Percentiles rank a stretch among this genome's conserved stretches.
These are phyloP conservation scores for Geopyxis carbonaria DNA, from an alignment of 495 filamentous ascomycete species.

Conservation along the genomic window DNA sequence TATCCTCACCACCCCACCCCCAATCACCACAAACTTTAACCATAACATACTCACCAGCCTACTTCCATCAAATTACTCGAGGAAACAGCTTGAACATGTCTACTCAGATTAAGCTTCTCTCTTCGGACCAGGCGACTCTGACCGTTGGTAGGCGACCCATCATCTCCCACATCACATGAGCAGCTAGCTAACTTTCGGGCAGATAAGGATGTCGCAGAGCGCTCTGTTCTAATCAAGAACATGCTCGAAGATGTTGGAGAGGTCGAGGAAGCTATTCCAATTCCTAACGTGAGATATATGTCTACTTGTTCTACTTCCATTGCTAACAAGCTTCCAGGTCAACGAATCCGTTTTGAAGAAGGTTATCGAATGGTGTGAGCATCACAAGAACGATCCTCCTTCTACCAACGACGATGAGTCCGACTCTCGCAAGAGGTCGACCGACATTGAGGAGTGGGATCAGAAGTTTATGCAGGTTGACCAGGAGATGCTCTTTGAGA, in stretches of 20 bases:
- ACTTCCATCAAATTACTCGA: background rate
- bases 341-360: constrained; percentile 87
- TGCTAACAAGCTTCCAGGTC: constrained; percentile 37
- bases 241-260: constrained; percentile 85
- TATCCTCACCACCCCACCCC: background rate
- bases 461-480: constrained; percentile 99
- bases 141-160: constrained; percentile 19
- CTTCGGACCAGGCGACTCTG: constrained; percentile 21
- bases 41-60: background rate
- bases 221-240: constrained; percentile 91
- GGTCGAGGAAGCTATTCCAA: constrained; percentile 51
- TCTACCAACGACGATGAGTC: constrained; percentile 67
- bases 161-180: constrained; percentile 11
- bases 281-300: constrained; percentile 58
- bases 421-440: constrained; percentile 91
- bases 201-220: constrained; percentile 78
- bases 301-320: background rate
- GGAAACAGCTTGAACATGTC: constrained; percentile 15
- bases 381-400: constrained; percentile 77
- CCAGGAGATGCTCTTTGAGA: constrained; percentile 99
- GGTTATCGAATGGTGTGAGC: constrained; percentile 92
- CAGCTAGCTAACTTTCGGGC: constrained; percentile 8
- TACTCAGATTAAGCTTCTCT: constrained; percentile 22
- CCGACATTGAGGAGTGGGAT: constrained; percentile 98
- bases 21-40: background rate